Conservation (phyloP, 106 monocot species). For the Vanilla planifolia region DNA sequence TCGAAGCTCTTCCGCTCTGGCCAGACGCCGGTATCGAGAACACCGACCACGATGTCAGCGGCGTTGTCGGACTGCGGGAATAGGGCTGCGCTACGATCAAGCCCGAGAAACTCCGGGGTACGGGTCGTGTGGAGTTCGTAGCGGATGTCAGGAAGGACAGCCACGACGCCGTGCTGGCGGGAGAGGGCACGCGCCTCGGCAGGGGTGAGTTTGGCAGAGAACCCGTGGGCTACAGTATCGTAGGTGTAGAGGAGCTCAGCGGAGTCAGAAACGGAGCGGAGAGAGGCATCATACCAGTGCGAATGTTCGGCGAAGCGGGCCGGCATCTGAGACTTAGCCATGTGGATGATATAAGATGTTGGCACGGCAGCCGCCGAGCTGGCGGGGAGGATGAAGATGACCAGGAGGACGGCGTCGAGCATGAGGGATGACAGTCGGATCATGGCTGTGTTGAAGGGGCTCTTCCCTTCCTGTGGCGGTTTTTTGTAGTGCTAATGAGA, state of each 20-base stretch:
- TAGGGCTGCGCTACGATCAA: slow-evolving; percentile 21
- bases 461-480: neutral
- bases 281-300: slow-evolving; percentile 80
- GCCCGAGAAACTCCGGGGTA: slow-evolving; percentile 84
- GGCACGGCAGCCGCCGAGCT: slow-evolving; percentile 5
- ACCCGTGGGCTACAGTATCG: slow-evolving; percentile 69
- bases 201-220: slow-evolving; percentile 61
- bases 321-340: slow-evolving; percentile 69
- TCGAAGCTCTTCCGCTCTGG: slow-evolving; percentile 71
- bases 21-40: slow-evolving; percentile 96
- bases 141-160: slow-evolving; percentile 57
- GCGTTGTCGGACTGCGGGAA: slow-evolving; percentile 33
- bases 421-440: neutral
- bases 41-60: slow-evolving; percentile 76
- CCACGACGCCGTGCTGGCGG: slow-evolving; percentile 43
- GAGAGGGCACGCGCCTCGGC: slow-evolving; percentile 43
- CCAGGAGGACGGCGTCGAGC: neutral
- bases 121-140: slow-evolving; percentile 97
- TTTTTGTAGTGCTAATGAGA: neutral
- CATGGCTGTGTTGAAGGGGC: neutral
- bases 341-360: slow-evolving; percentile 76
- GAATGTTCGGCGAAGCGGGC: slow-evolving; percentile 40
- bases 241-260: slow-evolving; percentile 79
- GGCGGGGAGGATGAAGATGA: neutral
- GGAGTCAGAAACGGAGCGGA: slow-evolving; percentile 62